phyloP scores from a whole-genome alignment of 306 rosid species.

The Malus orientalis region DNA sequence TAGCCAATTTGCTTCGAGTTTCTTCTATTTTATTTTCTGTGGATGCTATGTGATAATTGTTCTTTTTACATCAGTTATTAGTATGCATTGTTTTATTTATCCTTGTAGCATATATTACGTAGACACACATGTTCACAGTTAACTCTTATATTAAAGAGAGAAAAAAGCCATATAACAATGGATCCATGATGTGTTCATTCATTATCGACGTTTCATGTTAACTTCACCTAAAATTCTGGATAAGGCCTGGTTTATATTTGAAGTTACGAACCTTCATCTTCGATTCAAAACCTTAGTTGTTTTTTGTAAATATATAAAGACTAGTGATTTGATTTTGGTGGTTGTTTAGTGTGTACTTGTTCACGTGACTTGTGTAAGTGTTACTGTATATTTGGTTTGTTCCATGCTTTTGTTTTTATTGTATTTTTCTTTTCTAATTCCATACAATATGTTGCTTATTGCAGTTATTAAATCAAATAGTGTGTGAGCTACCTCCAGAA shows the following conservation, averaged over 20 bases:
- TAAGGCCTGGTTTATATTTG: background rate
- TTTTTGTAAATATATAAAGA: too few relatives aligned
- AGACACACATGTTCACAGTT: background rate
- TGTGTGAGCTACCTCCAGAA: conserved; percentile 46
- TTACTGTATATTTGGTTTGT: background rate
- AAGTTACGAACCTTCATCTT: background rate
- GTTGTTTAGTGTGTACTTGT: background rate
- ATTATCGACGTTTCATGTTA: background rate
- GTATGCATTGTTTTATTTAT: background rate
- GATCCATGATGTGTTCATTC: background rate
- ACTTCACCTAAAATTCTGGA: background rate
- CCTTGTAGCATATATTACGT: background rate
- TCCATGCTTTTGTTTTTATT: background rate
- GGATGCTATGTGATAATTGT: background rate
- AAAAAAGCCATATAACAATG: background rate
- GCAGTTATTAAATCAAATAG: conserved; percentile 42
- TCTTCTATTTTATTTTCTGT: background rate
- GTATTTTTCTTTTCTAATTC: background rate
- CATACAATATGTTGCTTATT: background rate
- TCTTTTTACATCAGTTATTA: background rate
- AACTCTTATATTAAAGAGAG: background rate
- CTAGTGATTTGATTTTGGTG: background rate
- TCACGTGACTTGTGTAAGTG: background rate
- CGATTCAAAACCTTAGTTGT: background rate
- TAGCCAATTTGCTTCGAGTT: background rate